Evolutionary conservation across 345 rosid genomes (phyloP).

Genomic region (Xanthoceras sorbifolium): DNA sequence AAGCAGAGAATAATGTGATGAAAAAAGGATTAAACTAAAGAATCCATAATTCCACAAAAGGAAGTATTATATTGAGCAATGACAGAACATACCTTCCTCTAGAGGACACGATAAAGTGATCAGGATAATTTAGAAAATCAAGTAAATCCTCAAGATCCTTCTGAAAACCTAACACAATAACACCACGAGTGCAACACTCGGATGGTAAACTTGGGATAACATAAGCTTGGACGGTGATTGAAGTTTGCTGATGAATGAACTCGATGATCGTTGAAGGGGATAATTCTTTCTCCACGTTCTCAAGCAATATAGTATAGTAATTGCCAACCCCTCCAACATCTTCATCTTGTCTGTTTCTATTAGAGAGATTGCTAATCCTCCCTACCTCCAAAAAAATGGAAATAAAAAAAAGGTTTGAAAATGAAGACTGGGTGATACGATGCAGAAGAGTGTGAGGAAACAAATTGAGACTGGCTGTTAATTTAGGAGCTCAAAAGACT

Average conservation of each 20-base stretch:
- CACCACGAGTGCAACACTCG: slow-evolving; percentile 35
- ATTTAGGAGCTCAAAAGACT: neutral
- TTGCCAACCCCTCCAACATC: slow-evolving; percentile 38
- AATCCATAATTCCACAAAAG: too few species aligned
- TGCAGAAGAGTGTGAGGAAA: neutral
- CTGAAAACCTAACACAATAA: slow-evolving; percentile 27
- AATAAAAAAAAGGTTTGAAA: neutral
- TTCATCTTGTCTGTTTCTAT: slow-evolving; percentile 21
- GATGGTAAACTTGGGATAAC: slow-evolving; percentile 39
- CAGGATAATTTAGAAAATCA: slow-evolving; percentile 35
- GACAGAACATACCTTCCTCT: slow-evolving; percentile 37
- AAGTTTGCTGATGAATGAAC: slow-evolving; percentile 40
- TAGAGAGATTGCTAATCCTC: neutral
- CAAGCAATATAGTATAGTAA: slow-evolving; percentile 28
- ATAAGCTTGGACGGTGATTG: slow-evolving; percentile 25
- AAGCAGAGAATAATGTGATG: slow-evolving; percentile 1
- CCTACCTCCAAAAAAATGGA: slow-evolving; percentile 2
- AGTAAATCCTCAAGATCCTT: slow-evolving; percentile 29
- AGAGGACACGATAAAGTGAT: slow-evolving; percentile 38
- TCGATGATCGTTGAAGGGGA: slow-evolving; percentile 36
- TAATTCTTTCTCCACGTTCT: slow-evolving; percentile 44
- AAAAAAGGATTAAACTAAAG: neutral
- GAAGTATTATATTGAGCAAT: neutral
- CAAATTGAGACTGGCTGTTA: neutral
- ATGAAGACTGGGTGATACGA: neutral